A percentile compares a stretch with the other conserved stretches of the same genome.
These are phyloP conservation scores for Hypoxylon sp. DNA, from an alignment of 2,329 filamentous ascomycete species.

Conservation along the genomic window DNA sequence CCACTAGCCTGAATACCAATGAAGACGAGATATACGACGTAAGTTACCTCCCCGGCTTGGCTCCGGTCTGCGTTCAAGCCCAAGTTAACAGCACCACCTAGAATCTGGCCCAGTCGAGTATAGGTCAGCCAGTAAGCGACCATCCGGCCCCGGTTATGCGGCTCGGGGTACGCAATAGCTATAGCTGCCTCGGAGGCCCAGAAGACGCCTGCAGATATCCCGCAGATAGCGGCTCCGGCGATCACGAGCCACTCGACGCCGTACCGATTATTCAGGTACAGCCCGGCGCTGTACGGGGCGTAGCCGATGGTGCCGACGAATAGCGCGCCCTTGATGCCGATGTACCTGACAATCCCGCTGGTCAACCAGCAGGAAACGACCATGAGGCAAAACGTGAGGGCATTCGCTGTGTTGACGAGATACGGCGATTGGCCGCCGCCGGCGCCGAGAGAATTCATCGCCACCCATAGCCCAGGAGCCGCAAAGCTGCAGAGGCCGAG, in stretches of 20 bases:
- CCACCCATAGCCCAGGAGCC: slow-evolving; percentile 75
- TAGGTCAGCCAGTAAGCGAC: slow-evolving; percentile 73
- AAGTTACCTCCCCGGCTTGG: slow-evolving; percentile 70
- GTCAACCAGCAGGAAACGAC: slow-evolving; percentile 73
- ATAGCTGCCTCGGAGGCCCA: slow-evolving; percentile 81
- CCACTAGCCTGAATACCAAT: slow-evolving; percentile 73
- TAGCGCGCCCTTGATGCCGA: slow-evolving; percentile 75
- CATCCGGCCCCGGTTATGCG: slow-evolving; percentile 69
- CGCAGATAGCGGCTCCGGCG: slow-evolving; percentile 72
- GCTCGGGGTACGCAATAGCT: slow-evolving; percentile 75
- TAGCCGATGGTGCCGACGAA: slow-evolving; percentile 78
- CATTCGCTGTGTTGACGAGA: slow-evolving; percentile 75
- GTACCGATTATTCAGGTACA: slow-evolving; percentile 77
- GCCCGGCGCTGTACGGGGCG: slow-evolving; percentile 73
- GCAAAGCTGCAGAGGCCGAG: slow-evolving; percentile 75
- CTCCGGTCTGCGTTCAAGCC: slow-evolving; percentile 67
- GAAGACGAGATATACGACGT: slow-evolving; percentile 73
- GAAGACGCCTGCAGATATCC: slow-evolving; percentile 75
- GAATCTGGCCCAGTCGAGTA: slow-evolving; percentile 68
- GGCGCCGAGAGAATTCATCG: slow-evolving; percentile 77
- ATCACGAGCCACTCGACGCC: slow-evolving; percentile 74
- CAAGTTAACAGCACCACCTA: slow-evolving; percentile 76
- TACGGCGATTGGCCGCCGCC: slow-evolving; percentile 71
- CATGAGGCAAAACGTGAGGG: slow-evolving; percentile 76
- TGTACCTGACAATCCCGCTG: slow-evolving; percentile 68